These are phyloP conservation scores for Xylaria multiplex DNA, from an alignment of 2,329 filamentous ascomycete species.

Conservation along the genomic window DNA sequence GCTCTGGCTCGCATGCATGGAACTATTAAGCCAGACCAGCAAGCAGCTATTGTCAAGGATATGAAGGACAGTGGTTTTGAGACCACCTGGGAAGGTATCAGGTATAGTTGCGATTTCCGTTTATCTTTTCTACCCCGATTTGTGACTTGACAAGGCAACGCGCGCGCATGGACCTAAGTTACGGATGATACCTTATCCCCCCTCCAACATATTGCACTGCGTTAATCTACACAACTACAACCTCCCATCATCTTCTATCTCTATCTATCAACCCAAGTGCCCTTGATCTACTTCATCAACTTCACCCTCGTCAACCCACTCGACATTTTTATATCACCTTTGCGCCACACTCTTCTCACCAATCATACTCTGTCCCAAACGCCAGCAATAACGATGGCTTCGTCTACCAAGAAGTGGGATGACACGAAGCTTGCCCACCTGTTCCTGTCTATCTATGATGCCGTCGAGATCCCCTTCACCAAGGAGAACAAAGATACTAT, in stretches of 20 bases:
- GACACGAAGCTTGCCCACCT: slow-evolving; percentile 38
- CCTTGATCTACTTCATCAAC: slow-evolving; percentile 2
- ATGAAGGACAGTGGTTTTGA: slow-evolving; percentile 29
- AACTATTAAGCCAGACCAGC: slow-evolving; percentile 23
- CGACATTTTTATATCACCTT: neutral
- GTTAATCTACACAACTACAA: neutral
- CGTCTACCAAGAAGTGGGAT: slow-evolving; percentile 37
- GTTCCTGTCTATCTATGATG: slow-evolving; percentile 40
- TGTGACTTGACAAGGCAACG: slow-evolving; percentile 19
- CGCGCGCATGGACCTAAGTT: slow-evolving; percentile 7
- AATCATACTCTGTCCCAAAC: neutral
- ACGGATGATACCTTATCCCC: slow-evolving; percentile 13
- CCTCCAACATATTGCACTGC: slow-evolving; percentile 10
- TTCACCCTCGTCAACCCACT: neutral
- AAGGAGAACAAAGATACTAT: slow-evolving; percentile 41
- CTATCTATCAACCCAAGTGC: neutral
- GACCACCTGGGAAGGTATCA: slow-evolving; percentile 35
- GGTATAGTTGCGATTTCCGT: slow-evolving; percentile 31
- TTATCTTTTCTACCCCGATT: slow-evolving; percentile 1
- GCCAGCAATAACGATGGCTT: slow-evolving; percentile 22
- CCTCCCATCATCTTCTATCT: slow-evolving; percentile 2
- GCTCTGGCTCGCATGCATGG: slow-evolving; percentile 24
- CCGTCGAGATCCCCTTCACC: slow-evolving; percentile 32
- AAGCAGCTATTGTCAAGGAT: slow-evolving; percentile 25
- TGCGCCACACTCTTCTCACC: neutral